These are phyloP conservation scores for Leccinum fuscescens DNA, from an alignment of 1,284 basidiomycete species.

Conservation along the genomic window DNA sequence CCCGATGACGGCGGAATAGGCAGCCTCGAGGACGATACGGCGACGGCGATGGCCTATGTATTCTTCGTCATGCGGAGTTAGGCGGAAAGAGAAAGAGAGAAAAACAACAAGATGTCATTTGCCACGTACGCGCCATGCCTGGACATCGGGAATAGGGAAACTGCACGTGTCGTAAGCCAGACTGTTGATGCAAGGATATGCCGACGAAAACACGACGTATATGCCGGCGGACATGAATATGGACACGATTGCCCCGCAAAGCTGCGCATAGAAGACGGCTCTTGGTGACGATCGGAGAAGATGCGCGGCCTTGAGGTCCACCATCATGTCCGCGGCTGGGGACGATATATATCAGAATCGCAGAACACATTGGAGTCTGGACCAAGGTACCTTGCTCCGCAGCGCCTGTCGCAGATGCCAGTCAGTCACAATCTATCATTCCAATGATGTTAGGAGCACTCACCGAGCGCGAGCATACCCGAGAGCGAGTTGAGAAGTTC, in stretches of 20 bases:
- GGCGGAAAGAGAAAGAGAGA: not conserved
- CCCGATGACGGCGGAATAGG: slow-evolving; percentile 7
- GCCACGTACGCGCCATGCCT: slow-evolving; percentile 31
- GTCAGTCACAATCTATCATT: not conserved
- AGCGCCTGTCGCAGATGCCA: not conserved
- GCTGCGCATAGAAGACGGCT: slow-evolving; percentile 66
- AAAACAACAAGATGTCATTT: not conserved
- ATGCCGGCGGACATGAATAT: slow-evolving; percentile 7
- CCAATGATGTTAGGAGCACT: not conserved
- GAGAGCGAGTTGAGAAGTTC: not conserved
- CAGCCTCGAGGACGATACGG: slow-evolving; percentile 1
- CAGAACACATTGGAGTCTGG: not conserved
- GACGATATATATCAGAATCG: not conserved
- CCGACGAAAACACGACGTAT: slow-evolving; percentile 48
- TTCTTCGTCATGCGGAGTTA: not conserved
- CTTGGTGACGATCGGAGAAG: slow-evolving; percentile 67
- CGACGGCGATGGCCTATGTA: not conserved
- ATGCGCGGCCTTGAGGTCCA: slow-evolving; percentile 70
- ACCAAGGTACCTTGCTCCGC: not conserved
- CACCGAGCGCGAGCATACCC: slow-evolving; percentile 1
- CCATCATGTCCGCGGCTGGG: slow-evolving; percentile 60
- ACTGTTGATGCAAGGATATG: slow-evolving; percentile 61
- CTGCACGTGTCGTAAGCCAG: slow-evolving; percentile 24
- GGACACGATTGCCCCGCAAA: slow-evolving; percentile 21
- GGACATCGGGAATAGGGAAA: slow-evolving; percentile 23